Base-by-base conservation (phyloP, 2,329 filamentous ascomycete species). In the Pseudogymnoascus sp. region DNA sequence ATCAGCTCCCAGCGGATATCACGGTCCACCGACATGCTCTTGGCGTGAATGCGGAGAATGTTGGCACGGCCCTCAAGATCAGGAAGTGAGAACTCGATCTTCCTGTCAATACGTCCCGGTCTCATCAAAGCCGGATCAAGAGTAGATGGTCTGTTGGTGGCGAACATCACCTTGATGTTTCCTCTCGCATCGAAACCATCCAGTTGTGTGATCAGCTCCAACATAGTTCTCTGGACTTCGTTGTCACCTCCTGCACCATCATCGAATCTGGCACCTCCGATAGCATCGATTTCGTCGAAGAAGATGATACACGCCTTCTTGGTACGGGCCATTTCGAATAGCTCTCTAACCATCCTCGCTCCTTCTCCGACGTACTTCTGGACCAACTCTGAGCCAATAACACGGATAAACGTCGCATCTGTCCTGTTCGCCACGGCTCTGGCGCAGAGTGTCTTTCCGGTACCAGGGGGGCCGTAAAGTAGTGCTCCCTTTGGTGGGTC, bases 301-400 rank as follows among this genome's bases (percentile, higher is more conserved):
- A 99, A 99, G 79, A 99, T 99, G 74, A 99, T 99, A 78, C 95
- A 99, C 0, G 95, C 95, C 80, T 99, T 99, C 85, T 99, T 99
- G 64, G 95, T 97, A 70, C 95, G 87, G 8, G 95, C 95, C 95
- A 99, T 99, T 80, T 99, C 95, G 76, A 99, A 99, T 2, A 99
- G 85, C 79, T 99, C 95, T 72, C 95, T 88, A 19, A 99, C 95
- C 95, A 99, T 99, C 71, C 96, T 86, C 4, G 96, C 95, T 74
- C 95, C 95, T 76, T 99, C 95, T 74, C 95, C 95, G 16, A 99
- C 95, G 74, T 99, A 99, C 79, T 99, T 99, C 78, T 99, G 95
- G 7, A 99, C 95, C 72, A 99, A 80, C 76, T 99, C 95, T 71
- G 91, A 96, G 68, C 95, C 95, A 75, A 99, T 99, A 73, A 99